These are phyloP conservation scores for Alliaria petiolata DNA, from an alignment of 345 rosid species.

Conservation along the genomic window DNA sequence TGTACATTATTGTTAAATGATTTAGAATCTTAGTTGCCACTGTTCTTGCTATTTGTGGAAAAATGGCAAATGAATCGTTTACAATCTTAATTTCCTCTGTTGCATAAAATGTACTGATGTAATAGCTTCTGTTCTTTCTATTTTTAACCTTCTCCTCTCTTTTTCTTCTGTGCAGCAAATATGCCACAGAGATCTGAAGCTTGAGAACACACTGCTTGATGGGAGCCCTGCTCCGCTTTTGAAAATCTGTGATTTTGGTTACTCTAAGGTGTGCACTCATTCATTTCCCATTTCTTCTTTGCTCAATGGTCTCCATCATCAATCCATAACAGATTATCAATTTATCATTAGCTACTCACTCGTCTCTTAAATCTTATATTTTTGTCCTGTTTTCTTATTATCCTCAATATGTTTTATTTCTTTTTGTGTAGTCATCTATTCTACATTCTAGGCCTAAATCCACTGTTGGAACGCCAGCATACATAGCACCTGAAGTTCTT, in stretches of 20 bases:
- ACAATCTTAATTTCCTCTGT: neutral
- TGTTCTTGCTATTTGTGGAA: neutral
- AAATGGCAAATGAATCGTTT: neutral
- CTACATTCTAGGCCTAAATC: constrained; percentile 90
- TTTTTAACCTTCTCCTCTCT: constrained; percentile 25
- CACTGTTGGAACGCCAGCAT: constrained; percentile 94
- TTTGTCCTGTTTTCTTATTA: neutral
- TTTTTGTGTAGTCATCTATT: constrained; percentile 55
- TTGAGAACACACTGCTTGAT: constrained; percentile 81
- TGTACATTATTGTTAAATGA: neutral
- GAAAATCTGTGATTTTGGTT: constrained; percentile 87
- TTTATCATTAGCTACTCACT: constrained; percentile 10
- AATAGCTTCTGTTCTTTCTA: neutral
- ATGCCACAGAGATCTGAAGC: constrained; percentile 79
- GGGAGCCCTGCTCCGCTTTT: constrained; percentile 88
- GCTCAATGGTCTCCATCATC: neutral
- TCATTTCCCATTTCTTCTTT: neutral
- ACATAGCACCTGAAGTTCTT: constrained; percentile 87
- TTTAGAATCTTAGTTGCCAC: neutral
- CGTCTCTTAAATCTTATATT: neutral
- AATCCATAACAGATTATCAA: constrained; percentile 19
- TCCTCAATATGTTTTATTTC: neutral
- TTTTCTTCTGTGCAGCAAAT: constrained; percentile 57
- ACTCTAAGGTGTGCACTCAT: constrained; percentile 51
- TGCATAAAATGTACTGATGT: constrained; percentile 23